Evolutionary conservation across 2,329 filamentous ascomycete species (phyloP).

Genomic region (Paraphoma sp.): DNA sequence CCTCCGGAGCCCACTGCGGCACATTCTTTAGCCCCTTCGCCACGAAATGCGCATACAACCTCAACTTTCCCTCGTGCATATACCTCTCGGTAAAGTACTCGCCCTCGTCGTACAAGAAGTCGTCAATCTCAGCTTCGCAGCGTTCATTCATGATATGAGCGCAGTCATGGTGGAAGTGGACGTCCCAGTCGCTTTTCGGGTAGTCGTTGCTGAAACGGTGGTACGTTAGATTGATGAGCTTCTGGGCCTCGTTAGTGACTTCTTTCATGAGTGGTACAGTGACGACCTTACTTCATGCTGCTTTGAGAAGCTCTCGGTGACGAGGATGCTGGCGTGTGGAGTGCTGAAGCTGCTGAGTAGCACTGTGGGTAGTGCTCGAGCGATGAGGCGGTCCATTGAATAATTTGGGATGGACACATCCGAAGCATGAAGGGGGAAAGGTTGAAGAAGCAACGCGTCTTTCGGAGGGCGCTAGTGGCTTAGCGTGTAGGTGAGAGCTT

Average conservation of each 20-base stretch:
- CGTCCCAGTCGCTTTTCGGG: background rate
- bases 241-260: background rate
- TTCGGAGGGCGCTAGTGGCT: background rate
- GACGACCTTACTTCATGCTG: background rate
- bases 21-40: background rate
- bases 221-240: background rate
- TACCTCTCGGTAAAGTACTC: background rate
- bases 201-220: background rate
- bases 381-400: background rate
- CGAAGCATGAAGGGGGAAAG: background rate
- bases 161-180: background rate
- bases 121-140: background rate
- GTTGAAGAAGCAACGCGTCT: background rate
- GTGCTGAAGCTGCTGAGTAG: background rate
- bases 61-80: background rate
- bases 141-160: background rate
- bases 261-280: background rate
- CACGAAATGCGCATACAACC: background rate
- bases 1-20: background rate
- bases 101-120: background rate
- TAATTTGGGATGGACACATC: background rate
- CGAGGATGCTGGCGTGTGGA: background rate
- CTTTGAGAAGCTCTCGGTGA: background rate
- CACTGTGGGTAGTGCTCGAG: background rate
- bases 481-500: background rate